Evolutionary conservation across 2,329 filamentous ascomycete genomes (phyloP), one percentile per base, ranked within the genome.

Genomic region (Dichotomopilus funicola): DNA sequence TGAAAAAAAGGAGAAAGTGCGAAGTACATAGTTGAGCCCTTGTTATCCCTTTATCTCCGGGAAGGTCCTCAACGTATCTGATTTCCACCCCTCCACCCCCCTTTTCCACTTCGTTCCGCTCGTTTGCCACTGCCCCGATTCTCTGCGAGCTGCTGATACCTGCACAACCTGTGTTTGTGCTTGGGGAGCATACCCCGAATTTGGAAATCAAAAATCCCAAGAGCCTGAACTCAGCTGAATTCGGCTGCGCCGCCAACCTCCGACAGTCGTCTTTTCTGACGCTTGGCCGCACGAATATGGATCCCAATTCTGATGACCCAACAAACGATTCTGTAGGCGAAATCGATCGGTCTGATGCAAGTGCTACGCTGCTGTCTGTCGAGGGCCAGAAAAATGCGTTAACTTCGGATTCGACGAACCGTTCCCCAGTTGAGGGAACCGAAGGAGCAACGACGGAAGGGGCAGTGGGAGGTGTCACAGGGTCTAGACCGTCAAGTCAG

Each of bases 111-210:
- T n/a, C 37, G 8, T 38, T 38, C 8, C 6, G 40, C 31, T 9
- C 13, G 12, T 34, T 50, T 50, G 48, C 48, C 53, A 55, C 53
- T 36, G 45, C 45, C 13, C 45, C 53, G 46, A 46, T 51, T 47
- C 48, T 34, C 43, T 36, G 36, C 11, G 43, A 53, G 27, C 36
- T 37, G 42, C 36, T 40, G 34, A 19, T 5, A 38, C 45, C 38
- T 6, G 12, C 9, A 47, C 36, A n/a, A 42, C 31, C 11, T 33
- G 45, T 13, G 12, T 10, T 35, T 33, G 27, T 13, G 11, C 13
- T 38, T 38, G 37, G 8, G 12, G 37, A 38, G 19, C 37, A 38
- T 12, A 9, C 37, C 8, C 37, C 37, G 37, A 12, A 12, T 38
- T 38, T 42, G 40, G 11, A 42, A 12, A n/a, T 42, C 6, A 27